These are phyloP conservation scores for Mycosarcoma mackinlayi DNA, from an alignment of 1,284 basidiomycete genomes.

Conservation along the genomic window DNA sequence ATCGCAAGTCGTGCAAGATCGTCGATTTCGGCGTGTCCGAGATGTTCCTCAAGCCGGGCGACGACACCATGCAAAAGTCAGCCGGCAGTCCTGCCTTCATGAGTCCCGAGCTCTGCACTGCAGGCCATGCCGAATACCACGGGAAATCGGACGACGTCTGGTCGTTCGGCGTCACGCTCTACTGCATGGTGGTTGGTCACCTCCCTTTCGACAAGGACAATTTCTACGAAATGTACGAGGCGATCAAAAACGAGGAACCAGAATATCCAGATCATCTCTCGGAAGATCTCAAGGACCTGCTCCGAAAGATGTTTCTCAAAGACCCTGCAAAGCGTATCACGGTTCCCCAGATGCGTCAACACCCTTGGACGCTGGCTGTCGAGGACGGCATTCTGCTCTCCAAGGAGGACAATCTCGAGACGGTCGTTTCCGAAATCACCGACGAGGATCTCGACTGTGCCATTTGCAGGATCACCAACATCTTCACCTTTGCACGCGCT, in stretches of 20 bases:
- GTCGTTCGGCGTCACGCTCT: conserved; percentile 73
- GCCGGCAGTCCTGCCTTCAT: conserved; percentile 74
- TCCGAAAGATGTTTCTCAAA: conserved; percentile 59
- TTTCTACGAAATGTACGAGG: conserved; percentile 71
- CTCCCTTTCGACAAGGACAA: conserved; percentile 72
- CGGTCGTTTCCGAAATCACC: conserved; percentile 60
- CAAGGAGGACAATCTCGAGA: conserved; percentile 52
- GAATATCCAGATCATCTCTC: conserved; percentile 56
- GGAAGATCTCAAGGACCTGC: conserved; percentile 42
- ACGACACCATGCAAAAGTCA: conserved; percentile 70
- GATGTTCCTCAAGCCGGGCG: conserved; percentile 71
- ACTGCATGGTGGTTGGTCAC: conserved; percentile 72
- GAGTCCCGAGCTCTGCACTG: conserved; percentile 71
- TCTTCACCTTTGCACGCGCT: conserved; percentile 66
- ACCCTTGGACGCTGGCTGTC: conserved; percentile 57
- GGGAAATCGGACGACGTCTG: conserved; percentile 73
- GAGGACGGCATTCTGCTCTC: conserved; percentile 46
- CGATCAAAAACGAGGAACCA: conserved; percentile 70
- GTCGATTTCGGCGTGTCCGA: conserved; percentile 74
- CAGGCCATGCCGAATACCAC: conserved; percentile 65
- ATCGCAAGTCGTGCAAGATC: conserved; percentile 72
- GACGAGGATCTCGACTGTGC: conserved; percentile 65
- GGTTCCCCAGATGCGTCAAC: conserved; percentile 48
- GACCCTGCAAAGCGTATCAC: conserved; percentile 58
- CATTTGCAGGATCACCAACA: conserved; percentile 63